phyloP scores from a whole-genome alignment of 2,329 filamentous ascomycete genomes.

The Xylaria sp. region DNA sequence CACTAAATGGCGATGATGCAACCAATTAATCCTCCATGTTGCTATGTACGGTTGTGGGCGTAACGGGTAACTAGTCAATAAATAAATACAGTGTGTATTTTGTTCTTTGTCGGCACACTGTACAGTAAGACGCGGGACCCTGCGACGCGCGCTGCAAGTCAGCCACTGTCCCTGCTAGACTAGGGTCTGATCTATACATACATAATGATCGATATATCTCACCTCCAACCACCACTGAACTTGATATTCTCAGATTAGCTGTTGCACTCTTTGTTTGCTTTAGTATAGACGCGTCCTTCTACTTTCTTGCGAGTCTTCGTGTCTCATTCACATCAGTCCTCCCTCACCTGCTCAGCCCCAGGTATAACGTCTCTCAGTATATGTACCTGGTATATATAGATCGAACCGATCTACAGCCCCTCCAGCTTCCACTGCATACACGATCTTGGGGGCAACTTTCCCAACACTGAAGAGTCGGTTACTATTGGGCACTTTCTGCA shows the following conservation, averaged over 20 bases:
- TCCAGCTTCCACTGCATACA: constrained; percentile 18
- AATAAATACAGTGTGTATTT: constrained; percentile 34
- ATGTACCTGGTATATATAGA: background rate
- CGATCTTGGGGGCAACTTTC: constrained; percentile 6
- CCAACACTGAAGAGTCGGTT: background rate
- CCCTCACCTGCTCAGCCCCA: background rate
- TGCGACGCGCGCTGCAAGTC: constrained; percentile 37
- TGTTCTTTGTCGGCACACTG: constrained; percentile 9
- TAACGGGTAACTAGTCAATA: constrained; percentile 33
- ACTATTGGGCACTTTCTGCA: background rate
- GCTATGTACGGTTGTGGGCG: constrained; percentile 13
- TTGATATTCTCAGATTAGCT: constrained; percentile 16
- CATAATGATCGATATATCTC: constrained; percentile 27
- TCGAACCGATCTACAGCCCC: constrained; percentile 16
- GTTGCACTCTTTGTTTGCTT: constrained; percentile 12
- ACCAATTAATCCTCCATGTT: constrained; percentile 7
- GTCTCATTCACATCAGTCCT: background rate
- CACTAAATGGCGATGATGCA: background rate
- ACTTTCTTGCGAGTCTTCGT: background rate
- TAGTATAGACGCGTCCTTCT: constrained; percentile 22
- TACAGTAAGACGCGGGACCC: constrained; percentile 36
- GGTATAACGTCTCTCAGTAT: background rate
- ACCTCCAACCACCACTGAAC: constrained; percentile 19
- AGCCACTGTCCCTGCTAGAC: constrained; percentile 25
- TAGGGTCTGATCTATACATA: constrained; percentile 25